Evolutionary conservation across 768 basidiomycete genomes (phyloP).

Genomic region (Agaricus subrufescens): DNA sequence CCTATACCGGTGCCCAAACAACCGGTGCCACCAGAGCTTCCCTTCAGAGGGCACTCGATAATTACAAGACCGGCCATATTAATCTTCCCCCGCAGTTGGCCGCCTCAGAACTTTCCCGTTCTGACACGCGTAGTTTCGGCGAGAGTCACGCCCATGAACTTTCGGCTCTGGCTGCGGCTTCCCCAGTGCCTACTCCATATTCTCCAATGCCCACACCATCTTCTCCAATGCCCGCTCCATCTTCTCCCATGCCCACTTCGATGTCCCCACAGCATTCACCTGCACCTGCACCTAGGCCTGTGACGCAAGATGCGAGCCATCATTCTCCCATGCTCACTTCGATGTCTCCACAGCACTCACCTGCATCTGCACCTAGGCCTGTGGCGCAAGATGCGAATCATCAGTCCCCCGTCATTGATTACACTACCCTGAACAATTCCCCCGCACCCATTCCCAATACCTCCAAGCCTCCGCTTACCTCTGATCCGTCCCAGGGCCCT

Average conservation of each 20-base stretch:
- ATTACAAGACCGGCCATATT: slow-evolving; percentile 66
- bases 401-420: slow-evolving; percentile 27
- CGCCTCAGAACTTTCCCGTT: slow-evolving; percentile 56
- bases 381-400: slow-evolving; percentile 5
- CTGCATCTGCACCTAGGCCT: slow-evolving; percentile 6
- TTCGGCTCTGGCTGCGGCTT: slow-evolving; percentile 40
- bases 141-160: slow-evolving; percentile 79
- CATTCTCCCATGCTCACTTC: background rate
- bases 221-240: slow-evolving; percentile 16
- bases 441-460: slow-evolving; percentile 31
- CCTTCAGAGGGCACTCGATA: slow-evolving; percentile 74
- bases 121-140: slow-evolving; percentile 80
- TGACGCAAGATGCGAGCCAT: slow-evolving; percentile 5
- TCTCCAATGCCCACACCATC: slow-evolving; percentile 9
- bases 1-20: slow-evolving; percentile 57
- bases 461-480: slow-evolving; percentile 12
- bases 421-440: slow-evolving; percentile 30
- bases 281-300: slow-evolving; percentile 13
- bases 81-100: slow-evolving; percentile 41
- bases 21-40: slow-evolving; percentile 71
- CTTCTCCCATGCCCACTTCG: slow-evolving; percentile 5
- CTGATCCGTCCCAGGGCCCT: slow-evolving; percentile 11
- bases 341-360: slow-evolving; percentile 14
- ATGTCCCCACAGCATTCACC: slow-evolving; percentile 14
- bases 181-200: slow-evolving; percentile 17